Base-by-base conservation (phyloP, 2,329 filamentous ascomycete genomes). In the Paradendryphiella salina region DNA sequence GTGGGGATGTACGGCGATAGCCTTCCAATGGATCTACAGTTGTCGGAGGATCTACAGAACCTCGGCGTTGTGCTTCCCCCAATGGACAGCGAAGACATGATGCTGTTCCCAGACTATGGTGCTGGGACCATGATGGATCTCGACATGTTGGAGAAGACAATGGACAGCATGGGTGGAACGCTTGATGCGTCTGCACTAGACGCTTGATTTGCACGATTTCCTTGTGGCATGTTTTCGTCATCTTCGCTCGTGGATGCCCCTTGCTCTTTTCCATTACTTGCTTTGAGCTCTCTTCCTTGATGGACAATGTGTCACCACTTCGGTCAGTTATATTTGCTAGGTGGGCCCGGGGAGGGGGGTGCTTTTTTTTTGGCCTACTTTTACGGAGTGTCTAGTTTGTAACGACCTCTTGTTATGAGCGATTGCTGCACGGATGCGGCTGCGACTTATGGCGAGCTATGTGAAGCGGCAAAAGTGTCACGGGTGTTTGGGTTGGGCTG, bases 1-100 rank as follows among this genome's bases (percentile, higher is more conserved):
- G 56, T 65, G 45, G 56, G 50, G 14, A 44, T 70, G 51, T 53
- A 55, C n/a, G 64, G 63, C 20, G 60, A 70, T 41, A 50, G 57
- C 13, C 50, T 71, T 3, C 68, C 68, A 23, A 58, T 72, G 7
- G 66, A 72, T 33, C 41, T 62, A 28, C 64, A 71, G 26, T 33
- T 72, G 3, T 69, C 66, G 0, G 63, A 70, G 23, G 70, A 71
- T 44, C 42, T 71, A 13, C 61, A 66, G 29, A 63, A 46, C 5
- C 58, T 72, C 1, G 69, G 69, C 10, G 63, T 70, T 3, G 49
- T 64, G 23, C 56, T 72, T 10, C 69, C 69, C 8, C 63, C 63
- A 0, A 71, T 71, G 67, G 64, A 69, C 39, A 67, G 57, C 40
- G 63, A 70, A 21, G 69, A 71, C 29, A 67, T 71, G 65, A 67